Evolutionary conservation across 257 asterid species (phyloP).

Genomic region (Nicotiana paniculata): DNA sequence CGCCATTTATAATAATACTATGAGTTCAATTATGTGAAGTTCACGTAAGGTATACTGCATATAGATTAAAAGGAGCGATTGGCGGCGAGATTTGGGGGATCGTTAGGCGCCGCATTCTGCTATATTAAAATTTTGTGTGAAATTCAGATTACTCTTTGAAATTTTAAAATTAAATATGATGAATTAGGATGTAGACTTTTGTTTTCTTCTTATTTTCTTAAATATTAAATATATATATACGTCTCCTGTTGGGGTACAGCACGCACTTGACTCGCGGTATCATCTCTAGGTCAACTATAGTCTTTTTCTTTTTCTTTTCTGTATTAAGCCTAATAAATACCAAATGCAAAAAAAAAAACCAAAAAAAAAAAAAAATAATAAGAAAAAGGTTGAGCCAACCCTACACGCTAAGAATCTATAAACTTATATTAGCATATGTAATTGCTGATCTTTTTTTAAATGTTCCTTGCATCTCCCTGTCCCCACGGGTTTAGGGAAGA

Average conservation of each 20-base stretch:
- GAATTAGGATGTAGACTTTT: neutral
- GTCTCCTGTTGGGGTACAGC: neutral
- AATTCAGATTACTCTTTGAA: neutral
- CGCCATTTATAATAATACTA: neutral
- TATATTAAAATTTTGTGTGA: neutral
- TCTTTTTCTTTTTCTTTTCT: neutral
- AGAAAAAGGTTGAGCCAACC: neutral
- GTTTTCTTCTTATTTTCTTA: neutral
- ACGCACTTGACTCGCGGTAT: neutral
- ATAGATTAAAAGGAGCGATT: constrained; percentile 30
- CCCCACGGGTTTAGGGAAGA: neutral
- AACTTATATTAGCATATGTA: neutral
- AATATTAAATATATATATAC: neutral
- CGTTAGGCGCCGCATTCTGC: constrained; percentile 42
- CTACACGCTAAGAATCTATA: neutral
- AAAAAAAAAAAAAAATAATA: neutral
- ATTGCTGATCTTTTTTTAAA: neutral
- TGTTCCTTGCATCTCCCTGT: neutral
- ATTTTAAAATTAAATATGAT: neutral
- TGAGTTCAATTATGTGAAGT: neutral
- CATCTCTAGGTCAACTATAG: neutral
- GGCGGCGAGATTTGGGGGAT: constrained; percentile 52
- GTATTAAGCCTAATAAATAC: neutral
- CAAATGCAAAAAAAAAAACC: neutral
- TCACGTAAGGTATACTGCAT: neutral